These are phyloP conservation scores for Salinomyces thailandicus DNA, from an alignment of 2,329 filamentous ascomycete genomes.

Conservation along the genomic window DNA sequence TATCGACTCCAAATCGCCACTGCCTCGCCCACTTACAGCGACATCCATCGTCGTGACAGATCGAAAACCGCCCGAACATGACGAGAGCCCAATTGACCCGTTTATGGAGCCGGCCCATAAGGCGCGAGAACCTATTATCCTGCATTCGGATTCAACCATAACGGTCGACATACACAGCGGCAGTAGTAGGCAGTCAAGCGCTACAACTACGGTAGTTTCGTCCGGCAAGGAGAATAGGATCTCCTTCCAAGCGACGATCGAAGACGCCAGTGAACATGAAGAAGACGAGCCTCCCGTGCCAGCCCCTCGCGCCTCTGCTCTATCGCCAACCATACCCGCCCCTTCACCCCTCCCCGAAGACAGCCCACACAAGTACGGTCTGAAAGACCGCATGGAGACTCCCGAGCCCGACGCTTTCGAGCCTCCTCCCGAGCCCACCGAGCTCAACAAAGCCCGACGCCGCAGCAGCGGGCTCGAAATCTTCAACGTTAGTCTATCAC, in stretches of 20 bases:
- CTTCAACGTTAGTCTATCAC: constrained; percentile 21
- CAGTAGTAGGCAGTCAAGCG: constrained; percentile 14
- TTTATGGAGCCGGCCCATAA: constrained; percentile 13
- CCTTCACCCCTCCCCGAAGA: constrained; percentile 25
- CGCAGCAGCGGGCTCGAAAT: constrained; percentile 24
- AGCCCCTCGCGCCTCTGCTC: constrained; percentile 8
- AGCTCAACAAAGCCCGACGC: constrained; percentile 19
- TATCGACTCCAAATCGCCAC: constrained; percentile 14
- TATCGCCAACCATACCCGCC: constrained; percentile 22
- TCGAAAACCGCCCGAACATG: constrained; percentile 4
- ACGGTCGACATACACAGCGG: constrained; percentile 14
- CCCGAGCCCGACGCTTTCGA: constrained; percentile 16
- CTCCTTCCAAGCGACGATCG: neutral
- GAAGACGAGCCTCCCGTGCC: constrained; percentile 9
- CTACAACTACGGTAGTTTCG: constrained; percentile 16
- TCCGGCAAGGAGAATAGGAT: constrained; percentile 2
- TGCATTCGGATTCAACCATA: constrained; percentile 16
- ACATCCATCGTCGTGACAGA: constrained; percentile 12
- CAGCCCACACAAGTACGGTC: constrained; percentile 26
- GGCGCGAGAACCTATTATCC: constrained; percentile 10
- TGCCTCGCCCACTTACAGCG: constrained; percentile 9
- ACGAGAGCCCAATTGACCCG: constrained; percentile 11
- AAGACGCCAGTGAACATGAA: constrained; percentile 7
- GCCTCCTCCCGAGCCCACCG: constrained; percentile 11
- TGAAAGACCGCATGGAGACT: constrained; percentile 24